Base-by-base conservation (phyloP, 208 protist species). In the Acanthamoeba lugdunensis region DNA sequence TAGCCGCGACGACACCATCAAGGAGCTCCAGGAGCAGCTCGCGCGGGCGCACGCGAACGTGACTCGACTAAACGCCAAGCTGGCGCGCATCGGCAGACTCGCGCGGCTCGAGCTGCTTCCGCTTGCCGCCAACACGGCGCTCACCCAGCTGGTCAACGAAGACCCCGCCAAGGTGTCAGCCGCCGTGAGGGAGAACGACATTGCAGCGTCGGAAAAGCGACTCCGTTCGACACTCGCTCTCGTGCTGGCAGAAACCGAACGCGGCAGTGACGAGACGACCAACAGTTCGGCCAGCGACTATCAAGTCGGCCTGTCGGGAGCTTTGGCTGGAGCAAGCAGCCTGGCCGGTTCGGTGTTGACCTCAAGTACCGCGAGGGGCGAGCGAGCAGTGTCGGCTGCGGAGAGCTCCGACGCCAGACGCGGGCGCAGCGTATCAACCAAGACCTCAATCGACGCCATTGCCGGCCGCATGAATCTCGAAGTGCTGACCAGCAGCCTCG, bases 381-480 rank as follows among this genome's bases (percentile, higher is more conserved):
- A 52, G 71, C 71, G 71, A 8, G 9, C 18, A 4, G 37, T 23
- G 11, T 45, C 69, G 25, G 14, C 69, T 25, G 23, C 37, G 25
- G 71, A 30, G 0, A 9, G 14, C 28, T 9, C 30, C 65, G 28
- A 71, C 13, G 14, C 23, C 65, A 71, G 41, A 37, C 37, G 71
- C 16, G 28, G 16, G 16, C 30, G 71, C 37, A 81, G 71, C 71
- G 9, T 52, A 11, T 52, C 71, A 7, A n/a, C 79, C 13, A 87
- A 87, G 13, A 6, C 21, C n/a, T 28, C 75, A 16, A 63, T 87
- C 79, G n/a, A 87, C 9, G 79, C 25, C 25, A 58, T 87, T 13
- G 79, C 79, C 28, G 79, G 79, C 25, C 79, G 79, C 48, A 87
- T 87, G 79, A 28, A 87, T 21, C 79, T 87, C 79, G 79, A 87